Conservation (phyloP, 129 eudicot species). For the Apium graveolens region DNA sequence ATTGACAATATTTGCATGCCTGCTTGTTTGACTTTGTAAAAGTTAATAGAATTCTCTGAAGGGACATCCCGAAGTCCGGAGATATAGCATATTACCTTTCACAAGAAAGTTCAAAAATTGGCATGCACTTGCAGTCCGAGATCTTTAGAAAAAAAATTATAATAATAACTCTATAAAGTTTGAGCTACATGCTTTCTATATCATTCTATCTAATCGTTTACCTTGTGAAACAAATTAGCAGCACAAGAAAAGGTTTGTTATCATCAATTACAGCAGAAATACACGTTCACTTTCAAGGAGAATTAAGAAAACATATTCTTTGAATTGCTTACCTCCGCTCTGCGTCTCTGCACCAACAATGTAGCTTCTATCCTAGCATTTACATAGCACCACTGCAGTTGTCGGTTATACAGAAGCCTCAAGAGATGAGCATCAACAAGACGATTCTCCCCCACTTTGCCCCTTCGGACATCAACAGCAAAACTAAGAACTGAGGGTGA, state of each 20-base stretch:
- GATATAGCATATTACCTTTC: background rate
- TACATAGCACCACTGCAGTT: constrained; percentile 92
- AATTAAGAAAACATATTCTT: constrained; percentile 1
- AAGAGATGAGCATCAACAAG: constrained; percentile 87
- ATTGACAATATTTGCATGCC: background rate
- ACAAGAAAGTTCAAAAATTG: background rate
- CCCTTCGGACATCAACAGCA: constrained; percentile 90
- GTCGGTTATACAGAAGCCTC: constrained; percentile 83
- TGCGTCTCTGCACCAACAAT: constrained; percentile 63
- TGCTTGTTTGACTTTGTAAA: background rate
- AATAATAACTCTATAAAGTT: background rate
- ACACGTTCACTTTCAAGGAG: background rate
- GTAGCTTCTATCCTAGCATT: constrained; percentile 83
- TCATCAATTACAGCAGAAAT: background rate
- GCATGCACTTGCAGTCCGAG: background rate
- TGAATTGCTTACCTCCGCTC: constrained; percentile 55
- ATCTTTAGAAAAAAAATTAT: background rate
- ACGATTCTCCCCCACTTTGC: constrained; percentile 88
- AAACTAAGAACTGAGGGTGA: constrained; percentile 94
- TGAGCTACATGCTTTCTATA: background rate
- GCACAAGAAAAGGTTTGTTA: background rate
- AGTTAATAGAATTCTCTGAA: background rate
- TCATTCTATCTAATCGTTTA: background rate
- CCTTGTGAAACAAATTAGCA: background rate
- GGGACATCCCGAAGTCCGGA: background rate